Evolutionary conservation across 1,284 basidiomycete genomes (phyloP).

Genomic region (Schizopora paradoxa): DNA sequence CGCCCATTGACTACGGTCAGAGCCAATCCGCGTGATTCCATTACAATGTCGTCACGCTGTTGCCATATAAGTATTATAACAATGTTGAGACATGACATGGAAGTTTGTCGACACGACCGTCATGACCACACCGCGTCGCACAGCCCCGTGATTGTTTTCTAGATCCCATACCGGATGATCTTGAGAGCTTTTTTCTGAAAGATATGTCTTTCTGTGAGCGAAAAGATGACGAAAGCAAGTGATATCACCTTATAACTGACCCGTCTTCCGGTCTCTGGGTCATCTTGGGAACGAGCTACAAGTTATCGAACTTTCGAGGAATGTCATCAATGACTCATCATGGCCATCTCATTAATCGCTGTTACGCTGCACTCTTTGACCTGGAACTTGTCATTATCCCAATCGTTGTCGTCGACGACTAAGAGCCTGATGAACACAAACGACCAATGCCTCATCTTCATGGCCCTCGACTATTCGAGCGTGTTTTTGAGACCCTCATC

Average conservation of each 20-base stretch:
- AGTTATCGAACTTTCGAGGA: constrained; percentile 60
- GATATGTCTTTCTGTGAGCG: background rate
- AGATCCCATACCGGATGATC: constrained; percentile 62
- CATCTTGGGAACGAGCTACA: constrained; percentile 75
- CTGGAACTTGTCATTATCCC: constrained; percentile 13
- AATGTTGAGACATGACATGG: constrained; percentile 72
- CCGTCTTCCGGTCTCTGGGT: constrained; percentile 53
- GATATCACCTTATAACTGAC: constrained; percentile 45
- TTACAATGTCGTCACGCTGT: constrained; percentile 68
- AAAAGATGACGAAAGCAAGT: background rate
- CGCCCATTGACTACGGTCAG: too few species aligned
- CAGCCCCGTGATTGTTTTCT: constrained; percentile 62
- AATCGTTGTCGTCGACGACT: background rate
- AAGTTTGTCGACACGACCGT: constrained; percentile 25
- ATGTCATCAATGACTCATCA: constrained; percentile 59
- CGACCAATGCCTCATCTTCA: too few species aligned
- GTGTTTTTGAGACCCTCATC: too few species aligned
- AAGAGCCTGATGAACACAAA: too few species aligned
- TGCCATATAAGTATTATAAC: constrained; percentile 79
- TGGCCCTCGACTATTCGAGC: too few species aligned
- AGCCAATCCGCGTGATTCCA: too few species aligned
- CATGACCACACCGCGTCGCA: constrained; percentile 38
- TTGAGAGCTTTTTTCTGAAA: constrained; percentile 40
- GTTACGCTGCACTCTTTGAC: constrained; percentile 14
- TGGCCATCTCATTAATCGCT: constrained; percentile 49